A percentile compares a stretch with the other conserved stretches of the same genome.
Evolutionary conservation across 1,139 yeast species (phyloP).

Genomic region (Blastobotrys proliferans): DNA sequence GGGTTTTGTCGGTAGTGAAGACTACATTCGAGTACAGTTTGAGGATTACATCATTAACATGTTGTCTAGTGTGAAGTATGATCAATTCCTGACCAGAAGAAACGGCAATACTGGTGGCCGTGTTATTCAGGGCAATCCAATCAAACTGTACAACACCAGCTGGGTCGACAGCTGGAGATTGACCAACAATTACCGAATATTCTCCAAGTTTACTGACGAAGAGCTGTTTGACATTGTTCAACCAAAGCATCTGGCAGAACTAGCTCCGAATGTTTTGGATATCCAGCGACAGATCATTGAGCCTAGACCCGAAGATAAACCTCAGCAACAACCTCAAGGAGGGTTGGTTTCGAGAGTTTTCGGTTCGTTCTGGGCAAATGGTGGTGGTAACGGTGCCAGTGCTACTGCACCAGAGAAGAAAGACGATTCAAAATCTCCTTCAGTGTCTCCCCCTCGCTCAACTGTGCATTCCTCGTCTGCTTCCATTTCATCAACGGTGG

Average conservation of each 20-base stretch:
- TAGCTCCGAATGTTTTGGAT: slow-evolving; percentile 17
- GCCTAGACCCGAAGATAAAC: slow-evolving; percentile 19
- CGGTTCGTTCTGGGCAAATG: slow-evolving; percentile 27
- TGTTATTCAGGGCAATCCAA: slow-evolving; percentile 41
- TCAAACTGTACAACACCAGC: slow-evolving; percentile 46
- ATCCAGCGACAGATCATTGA: slow-evolving; percentile 18
- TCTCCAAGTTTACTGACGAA: slow-evolving; percentile 74
- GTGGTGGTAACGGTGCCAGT: not conserved
- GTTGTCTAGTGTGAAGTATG: slow-evolving; percentile 66
- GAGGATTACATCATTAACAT: slow-evolving; percentile 84
- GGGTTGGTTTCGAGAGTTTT: slow-evolving; percentile 30
- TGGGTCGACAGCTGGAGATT: slow-evolving; percentile 64
- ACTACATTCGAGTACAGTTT: slow-evolving; percentile 78
- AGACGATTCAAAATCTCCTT: not conserved
- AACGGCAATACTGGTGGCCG: slow-evolving; percentile 25
- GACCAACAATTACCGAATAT: slow-evolving; percentile 65
- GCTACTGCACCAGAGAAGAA: not conserved
- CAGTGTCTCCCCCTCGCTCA: slow-evolving; percentile 2
- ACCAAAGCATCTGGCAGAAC: slow-evolving; percentile 58
- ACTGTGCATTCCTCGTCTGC: slow-evolving; percentile 3
- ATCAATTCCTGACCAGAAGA: slow-evolving; percentile 45
- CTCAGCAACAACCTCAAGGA: slow-evolving; percentile 19
- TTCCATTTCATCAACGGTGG: not conserved
- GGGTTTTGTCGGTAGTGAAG: slow-evolving; percentile 74
- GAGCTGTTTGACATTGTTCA: slow-evolving; percentile 83